Percentiles rank a stretch among this genome's conserved stretches.
Conservation (phyloP, 371 early-diverging fungal species). For the Mortierella sp. region DNA sequence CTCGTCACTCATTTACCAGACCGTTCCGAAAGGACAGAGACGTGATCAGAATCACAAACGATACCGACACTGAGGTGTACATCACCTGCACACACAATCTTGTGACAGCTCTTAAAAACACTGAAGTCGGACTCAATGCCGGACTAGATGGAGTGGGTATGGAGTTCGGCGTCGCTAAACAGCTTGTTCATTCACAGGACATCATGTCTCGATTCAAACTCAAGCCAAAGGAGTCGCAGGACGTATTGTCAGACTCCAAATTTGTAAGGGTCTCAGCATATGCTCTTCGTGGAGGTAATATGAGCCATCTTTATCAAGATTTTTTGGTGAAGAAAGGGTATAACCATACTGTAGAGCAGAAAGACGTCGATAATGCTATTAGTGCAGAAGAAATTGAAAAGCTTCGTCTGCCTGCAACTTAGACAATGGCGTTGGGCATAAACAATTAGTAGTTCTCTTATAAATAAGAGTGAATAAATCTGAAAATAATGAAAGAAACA, state of each 20-base stretch:
- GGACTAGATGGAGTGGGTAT: slow-evolving; percentile 4
- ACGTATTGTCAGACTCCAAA: slow-evolving; percentile 1
- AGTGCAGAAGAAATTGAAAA: no score
- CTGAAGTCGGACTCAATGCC: slow-evolving; percentile 7
- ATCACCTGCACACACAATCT: slow-evolving; percentile 6
- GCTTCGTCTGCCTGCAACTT: no score
- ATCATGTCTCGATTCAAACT: neutral
- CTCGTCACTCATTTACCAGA: no score
- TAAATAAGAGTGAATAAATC: no score
- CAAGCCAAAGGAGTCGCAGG: neutral
- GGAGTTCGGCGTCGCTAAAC: neutral
- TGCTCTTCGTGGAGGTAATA: slow-evolving; percentile 4
- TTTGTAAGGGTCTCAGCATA: slow-evolving; percentile 2
- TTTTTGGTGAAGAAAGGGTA: slow-evolving; percentile 2
- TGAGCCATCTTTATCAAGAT: slow-evolving; percentile 6
- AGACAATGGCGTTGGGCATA: no score
- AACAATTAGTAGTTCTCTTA: no score
- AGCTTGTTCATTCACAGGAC: slow-evolving; percentile 2
- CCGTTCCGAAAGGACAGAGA: no score
- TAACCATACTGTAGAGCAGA: slow-evolving; percentile 6
- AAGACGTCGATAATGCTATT: slow-evolving; percentile 11
- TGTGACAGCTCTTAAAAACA: neutral
- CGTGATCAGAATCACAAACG: slow-evolving; percentile 12
- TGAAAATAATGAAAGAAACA: no score
- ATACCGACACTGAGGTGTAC: neutral